Evolutionary conservation across 768 basidiomycete genomes (phyloP).

Genomic region (Tylopilus balloui): DNA sequence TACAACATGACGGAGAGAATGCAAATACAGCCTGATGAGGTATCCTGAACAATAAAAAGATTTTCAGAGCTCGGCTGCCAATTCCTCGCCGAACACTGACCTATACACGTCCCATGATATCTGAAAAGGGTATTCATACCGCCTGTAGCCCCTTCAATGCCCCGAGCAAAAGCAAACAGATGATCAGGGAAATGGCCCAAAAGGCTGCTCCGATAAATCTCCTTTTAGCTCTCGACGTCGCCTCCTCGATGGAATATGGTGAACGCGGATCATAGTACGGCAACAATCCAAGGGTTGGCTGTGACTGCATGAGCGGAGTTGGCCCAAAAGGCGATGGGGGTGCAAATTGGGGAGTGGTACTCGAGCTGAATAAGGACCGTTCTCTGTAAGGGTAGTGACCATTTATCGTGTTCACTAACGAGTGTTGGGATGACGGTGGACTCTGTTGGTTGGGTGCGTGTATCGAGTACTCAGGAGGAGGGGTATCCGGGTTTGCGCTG

Average conservation of each 20-base stretch:
- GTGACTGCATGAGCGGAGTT: constrained; percentile 37
- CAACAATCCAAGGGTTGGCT: constrained; percentile 32
- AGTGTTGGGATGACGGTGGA: constrained; percentile 17
- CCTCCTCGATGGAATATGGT: constrained; percentile 35
- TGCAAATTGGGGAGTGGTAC: constrained; percentile 11
- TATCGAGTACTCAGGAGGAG: constrained; percentile 28
- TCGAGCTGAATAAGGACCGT: constrained; percentile 18
- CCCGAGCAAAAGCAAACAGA: constrained; percentile 27
- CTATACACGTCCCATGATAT: background rate
- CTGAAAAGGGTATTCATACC: background rate
- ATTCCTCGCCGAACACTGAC: background rate
- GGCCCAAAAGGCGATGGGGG: constrained; percentile 32
- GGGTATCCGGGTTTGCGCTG: constrained; percentile 26
- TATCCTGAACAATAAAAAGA: background rate
- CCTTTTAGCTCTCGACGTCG: constrained; percentile 37
- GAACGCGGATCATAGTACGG: constrained; percentile 44
- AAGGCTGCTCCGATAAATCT: constrained; percentile 41
- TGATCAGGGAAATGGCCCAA: constrained; percentile 36
- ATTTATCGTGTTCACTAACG: constrained; percentile 9
- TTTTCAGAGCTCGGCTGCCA: background rate
- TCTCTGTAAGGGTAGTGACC: constrained; percentile 13
- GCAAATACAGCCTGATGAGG: background rate
- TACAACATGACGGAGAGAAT: background rate
- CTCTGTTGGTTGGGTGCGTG: constrained; percentile 14
- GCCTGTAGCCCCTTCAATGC: constrained; percentile 16